Conservation (phyloP, 495 filamentous ascomycete species). For the Corynascus novoguineensis region DNA sequence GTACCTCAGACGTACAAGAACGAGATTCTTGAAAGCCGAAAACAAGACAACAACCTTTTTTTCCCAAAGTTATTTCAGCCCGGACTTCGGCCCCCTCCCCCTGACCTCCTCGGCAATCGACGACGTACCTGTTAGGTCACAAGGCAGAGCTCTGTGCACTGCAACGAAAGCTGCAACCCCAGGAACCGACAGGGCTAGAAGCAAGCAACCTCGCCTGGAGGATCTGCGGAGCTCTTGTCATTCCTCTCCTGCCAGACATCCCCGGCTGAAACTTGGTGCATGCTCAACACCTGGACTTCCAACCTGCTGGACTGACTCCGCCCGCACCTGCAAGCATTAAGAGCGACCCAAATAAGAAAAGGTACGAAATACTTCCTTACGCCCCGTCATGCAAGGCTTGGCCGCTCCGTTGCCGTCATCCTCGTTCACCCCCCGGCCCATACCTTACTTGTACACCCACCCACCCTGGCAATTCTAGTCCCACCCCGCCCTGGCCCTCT, state of each 20-base stretch:
- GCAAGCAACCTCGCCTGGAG: constrained; percentile 15
- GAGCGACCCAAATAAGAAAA: constrained; percentile 13
- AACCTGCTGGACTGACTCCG: constrained; percentile 26
- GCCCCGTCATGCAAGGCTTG: too few species aligned
- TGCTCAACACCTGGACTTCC: constrained; percentile 26
- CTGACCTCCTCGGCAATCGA: constrained; percentile 23
- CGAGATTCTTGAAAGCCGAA: not conserved
- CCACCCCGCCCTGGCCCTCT: not conserved
- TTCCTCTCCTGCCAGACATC: constrained; percentile 15
- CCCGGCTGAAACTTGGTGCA: constrained; percentile 18
- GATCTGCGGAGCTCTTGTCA: constrained; percentile 25
- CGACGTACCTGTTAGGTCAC: constrained; percentile 24
- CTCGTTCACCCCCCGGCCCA: too few species aligned
- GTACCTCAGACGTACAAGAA: not conserved
- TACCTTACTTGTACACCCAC: not conserved
- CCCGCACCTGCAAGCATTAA: constrained; percentile 11
- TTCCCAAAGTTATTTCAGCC: not conserved
- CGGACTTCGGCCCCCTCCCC: constrained; percentile 4
- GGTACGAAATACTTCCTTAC: constrained; percentile 25
- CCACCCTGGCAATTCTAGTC: not conserved
- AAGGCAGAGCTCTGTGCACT: constrained; percentile 17
- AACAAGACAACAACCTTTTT: not conserved
- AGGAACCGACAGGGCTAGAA: constrained; percentile 23
- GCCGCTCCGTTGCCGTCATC: not conserved
- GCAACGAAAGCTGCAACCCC: constrained; percentile 28